Evolutionary conservation across 495 filamentous ascomycete species (phyloP).

Genomic region (Penicillium coffeae): DNA sequence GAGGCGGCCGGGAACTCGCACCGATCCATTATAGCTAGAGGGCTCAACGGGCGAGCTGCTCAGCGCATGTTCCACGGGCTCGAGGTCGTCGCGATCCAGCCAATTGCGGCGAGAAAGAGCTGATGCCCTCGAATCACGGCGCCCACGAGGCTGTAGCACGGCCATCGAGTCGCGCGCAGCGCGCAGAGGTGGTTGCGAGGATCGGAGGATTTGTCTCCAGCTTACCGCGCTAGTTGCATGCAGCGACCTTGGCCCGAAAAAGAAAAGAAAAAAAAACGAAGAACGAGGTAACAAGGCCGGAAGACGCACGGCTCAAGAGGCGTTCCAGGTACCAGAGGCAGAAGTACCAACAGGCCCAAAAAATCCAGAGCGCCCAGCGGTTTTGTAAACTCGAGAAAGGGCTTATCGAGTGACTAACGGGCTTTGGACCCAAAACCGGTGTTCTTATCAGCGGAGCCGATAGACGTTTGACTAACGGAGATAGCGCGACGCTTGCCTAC

Average conservation of each 20-base stretch:
- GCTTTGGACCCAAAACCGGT: neutral
- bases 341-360: too few relatives aligned
- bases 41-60: constrained; percentile 37
- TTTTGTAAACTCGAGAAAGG: too few relatives aligned
- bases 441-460: neutral
- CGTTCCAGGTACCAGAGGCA: too few relatives aligned
- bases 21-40: constrained; percentile 34
- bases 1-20: constrained; percentile 70
- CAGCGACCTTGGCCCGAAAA: neutral
- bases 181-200: neutral
- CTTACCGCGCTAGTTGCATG: neutral
- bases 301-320: too few relatives aligned
- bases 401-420: neutral
- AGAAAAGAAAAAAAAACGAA: neutral
- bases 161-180: constrained; percentile 22
- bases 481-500: too few relatives aligned
- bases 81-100: constrained; percentile 22
- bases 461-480: too few relatives aligned
- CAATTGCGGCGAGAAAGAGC: constrained; percentile 22
- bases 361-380: too few relatives aligned
- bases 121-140: constrained; percentile 34
- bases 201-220: neutral
- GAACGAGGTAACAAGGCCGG: neutral
- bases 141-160: constrained; percentile 34
- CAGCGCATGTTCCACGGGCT: constrained; percentile 29